Percentiles rank a stretch among this genome's conserved stretches.
Conservation (phyloP, 192 early-diverging fungal genomes). For the Podila verticillata region DNA sequence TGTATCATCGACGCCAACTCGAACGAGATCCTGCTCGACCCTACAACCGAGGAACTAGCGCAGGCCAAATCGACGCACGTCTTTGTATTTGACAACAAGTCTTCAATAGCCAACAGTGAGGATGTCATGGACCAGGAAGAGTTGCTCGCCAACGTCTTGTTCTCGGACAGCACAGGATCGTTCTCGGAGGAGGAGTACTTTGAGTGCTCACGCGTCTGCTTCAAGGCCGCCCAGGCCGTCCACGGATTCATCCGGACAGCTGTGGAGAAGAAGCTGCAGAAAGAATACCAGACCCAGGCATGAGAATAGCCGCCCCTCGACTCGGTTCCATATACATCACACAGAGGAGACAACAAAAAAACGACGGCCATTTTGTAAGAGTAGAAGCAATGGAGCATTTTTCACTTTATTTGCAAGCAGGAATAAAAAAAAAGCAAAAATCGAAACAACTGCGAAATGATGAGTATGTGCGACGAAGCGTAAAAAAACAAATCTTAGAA, state of each 20-base stretch:
- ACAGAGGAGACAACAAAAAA: neutral
- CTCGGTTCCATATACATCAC: neutral
- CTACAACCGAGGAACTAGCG: slow-evolving; percentile 76
- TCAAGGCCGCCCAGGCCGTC: slow-evolving; percentile 48
- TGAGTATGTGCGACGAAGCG: too few relatives aligned
- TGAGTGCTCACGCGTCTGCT: slow-evolving; percentile 36
- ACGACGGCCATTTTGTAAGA: neutral
- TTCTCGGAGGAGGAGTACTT: slow-evolving; percentile 72
- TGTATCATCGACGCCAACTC: slow-evolving; percentile 72
- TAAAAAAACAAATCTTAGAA: too few relatives aligned
- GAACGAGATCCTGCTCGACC: slow-evolving; percentile 77
- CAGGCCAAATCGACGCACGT: slow-evolving; percentile 79
- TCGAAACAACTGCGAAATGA: too few relatives aligned
- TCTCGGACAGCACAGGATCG: slow-evolving; percentile 77
- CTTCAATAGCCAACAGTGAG: slow-evolving; percentile 15
- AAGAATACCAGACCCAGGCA: slow-evolving; percentile 59
- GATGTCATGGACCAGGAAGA: slow-evolving; percentile 25
- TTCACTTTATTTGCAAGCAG: neutral
- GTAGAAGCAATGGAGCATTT: neutral
- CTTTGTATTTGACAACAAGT: slow-evolving; percentile 81
- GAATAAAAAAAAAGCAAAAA: neutral
- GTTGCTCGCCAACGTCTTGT: slow-evolving; percentile 51
- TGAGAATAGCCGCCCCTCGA: neutral
- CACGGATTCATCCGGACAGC: slow-evolving; percentile 75
- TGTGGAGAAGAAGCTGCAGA: slow-evolving; percentile 66